Conservation (phyloP, 345 rosid species). For the Trapa incisa region DNA sequence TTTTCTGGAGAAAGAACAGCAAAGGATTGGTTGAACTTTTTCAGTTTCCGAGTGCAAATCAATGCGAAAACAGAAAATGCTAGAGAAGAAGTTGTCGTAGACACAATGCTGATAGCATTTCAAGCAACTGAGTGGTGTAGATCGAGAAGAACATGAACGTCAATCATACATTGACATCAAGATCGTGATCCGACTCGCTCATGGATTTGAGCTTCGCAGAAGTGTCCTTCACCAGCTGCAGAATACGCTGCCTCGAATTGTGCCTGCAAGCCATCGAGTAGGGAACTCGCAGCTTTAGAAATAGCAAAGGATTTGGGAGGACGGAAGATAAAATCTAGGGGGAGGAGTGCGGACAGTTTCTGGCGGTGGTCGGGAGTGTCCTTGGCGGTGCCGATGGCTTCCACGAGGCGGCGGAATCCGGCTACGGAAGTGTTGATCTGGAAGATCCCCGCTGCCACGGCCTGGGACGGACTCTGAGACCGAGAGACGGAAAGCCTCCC, state of each 20-base stretch:
- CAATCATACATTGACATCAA: slow-evolving; percentile 23
- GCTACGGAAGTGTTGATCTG: slow-evolving; percentile 60
- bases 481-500: slow-evolving; percentile 20
- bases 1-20: not conserved
- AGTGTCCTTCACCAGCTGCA: slow-evolving; percentile 53
- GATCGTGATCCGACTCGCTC: slow-evolving; percentile 39
- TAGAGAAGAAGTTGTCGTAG: not conserved
- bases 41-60: not conserved
- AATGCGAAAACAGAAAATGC: not conserved
- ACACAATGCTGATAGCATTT: not conserved
- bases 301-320: not conserved
- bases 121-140: not conserved
- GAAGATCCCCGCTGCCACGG: slow-evolving; percentile 54
- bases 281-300: not conserved
- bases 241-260: slow-evolving; percentile 42
- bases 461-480: slow-evolving; percentile 19
- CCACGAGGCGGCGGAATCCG: slow-evolving; percentile 52
- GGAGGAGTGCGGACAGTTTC: slow-evolving; percentile 22
- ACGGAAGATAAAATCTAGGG: not conserved
- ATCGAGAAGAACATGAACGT: not conserved
- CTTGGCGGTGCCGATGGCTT: slow-evolving; percentile 45
- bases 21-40: not conserved
- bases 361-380: slow-evolving; percentile 60
- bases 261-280: slow-evolving; percentile 22
- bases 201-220: slow-evolving; percentile 48